Base-by-base conservation (phyloP, 108 stramenopile genomes). In the Cyclotella baltica region DNA sequence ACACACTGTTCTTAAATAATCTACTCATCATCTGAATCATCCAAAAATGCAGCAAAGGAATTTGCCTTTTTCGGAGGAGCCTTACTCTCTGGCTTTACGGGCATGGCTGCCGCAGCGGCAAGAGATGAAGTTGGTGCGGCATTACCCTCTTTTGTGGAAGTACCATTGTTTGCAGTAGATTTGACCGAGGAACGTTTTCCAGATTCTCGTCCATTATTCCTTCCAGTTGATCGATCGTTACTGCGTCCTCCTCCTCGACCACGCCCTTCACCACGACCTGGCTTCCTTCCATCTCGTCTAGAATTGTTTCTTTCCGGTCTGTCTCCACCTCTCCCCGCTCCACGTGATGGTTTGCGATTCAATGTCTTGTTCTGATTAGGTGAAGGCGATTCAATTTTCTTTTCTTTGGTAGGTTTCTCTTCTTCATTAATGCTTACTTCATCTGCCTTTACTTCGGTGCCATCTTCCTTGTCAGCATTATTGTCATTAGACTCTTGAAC, bases 41-140 rank as follows among this genome's bases (percentile, higher is more conserved):
- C 81, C 69, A 71, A 65, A 52, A 82, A 82, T 50, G 81, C 81
- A 23, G 81, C 81, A 75, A 82, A 82, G 23, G 81, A 82, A 71
- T 82, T 82, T 29, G 55, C 28, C 63, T 82, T 82, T 62, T 82
- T 82, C 15, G 81, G 73, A 27, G 69, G 69, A 43, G 53, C 81
- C 73, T 72, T 75, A 20, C 40, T 78, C 57, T 67, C 64, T 46
- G 47, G 37, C 8, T 75, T 66, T 22, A 61, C 33, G 3, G 63
- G 64, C 47, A 65, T 46, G 20, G 65, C 47, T 13, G 53, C 29
- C 27, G 66, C 52, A 18, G 61, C 35, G 19, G 48, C 11, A 34
- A 40, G 62, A 34, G 58, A n/a, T 13, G 68, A 59, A 53, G 57
- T 53, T 3, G 73, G 73, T 28, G 55, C 68, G 28, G 37, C 70